Conservation (phyloP, 2,329 filamentous ascomycete genomes). For the Aspergillus neoniger region DNA sequence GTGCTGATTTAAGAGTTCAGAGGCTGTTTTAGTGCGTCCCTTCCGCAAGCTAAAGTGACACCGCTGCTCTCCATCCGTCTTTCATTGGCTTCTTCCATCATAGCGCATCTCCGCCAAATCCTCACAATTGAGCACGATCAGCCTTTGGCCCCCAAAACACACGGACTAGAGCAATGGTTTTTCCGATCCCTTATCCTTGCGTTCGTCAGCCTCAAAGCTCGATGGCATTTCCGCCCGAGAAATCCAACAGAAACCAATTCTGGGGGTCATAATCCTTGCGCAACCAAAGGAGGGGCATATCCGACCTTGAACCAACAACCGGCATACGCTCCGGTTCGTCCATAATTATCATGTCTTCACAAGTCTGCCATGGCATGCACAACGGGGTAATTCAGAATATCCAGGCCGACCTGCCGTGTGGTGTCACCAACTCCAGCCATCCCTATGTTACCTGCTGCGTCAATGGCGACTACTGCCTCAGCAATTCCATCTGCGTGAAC, state of each 20-base stretch:
- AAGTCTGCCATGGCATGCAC: conserved; percentile 11
- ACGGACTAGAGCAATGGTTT: neutral
- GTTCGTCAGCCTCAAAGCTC: neutral
- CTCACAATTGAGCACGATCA: neutral
- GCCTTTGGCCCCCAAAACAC: neutral
- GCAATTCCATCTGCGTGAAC: conserved; percentile 12
- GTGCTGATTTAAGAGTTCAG: too few species aligned
- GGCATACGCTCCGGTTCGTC: neutral
- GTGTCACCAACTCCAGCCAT: conserved; percentile 9
- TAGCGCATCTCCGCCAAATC: neutral
- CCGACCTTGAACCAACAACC: neutral
- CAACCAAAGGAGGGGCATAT: too few species aligned
- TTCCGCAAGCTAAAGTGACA: neutral
- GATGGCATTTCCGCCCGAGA: neutral
- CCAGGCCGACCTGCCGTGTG: conserved; percentile 4
- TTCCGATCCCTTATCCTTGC: neutral
- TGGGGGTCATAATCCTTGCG: too few species aligned
- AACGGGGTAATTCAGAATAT: neutral
- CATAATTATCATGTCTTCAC: neutral
- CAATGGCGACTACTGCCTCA: conserved; percentile 16
- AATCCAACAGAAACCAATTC: neutral
- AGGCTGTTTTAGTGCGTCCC: too few species aligned
- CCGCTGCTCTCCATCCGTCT: neutral
- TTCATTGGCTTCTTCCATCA: neutral
- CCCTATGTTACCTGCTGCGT: conserved; percentile 18